These are phyloP conservation scores for Blastocystis hominis DNA, from an alignment of 352 stramenopile species.

Conservation along the genomic window DNA sequence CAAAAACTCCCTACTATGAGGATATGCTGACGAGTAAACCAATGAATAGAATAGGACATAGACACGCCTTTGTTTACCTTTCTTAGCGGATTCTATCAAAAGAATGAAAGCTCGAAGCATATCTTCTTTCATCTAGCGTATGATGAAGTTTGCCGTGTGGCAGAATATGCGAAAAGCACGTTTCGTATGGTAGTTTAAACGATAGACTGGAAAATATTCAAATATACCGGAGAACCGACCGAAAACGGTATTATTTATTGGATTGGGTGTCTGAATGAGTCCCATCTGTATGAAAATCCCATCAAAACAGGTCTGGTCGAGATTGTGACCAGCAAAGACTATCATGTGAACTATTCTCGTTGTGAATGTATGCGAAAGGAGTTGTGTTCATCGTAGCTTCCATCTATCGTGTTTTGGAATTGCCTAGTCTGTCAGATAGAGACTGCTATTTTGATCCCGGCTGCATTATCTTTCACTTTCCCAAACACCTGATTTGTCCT, in stretches of 20 bases:
- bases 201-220: constrained; percentile 37
- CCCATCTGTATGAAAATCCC: constrained; percentile 21
- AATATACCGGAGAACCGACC: constrained; percentile 3
- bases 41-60: not conserved
- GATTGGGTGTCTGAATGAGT: constrained; percentile 17
- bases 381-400: not conserved
- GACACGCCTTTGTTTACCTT: not conserved
- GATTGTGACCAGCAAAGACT: constrained; percentile 31
- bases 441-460: constrained; percentile 56
- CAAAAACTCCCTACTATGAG: not conserved
- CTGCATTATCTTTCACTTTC: constrained; percentile 55
- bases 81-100: constrained; percentile 24
- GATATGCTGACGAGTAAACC: not conserved
- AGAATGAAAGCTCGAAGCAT: not conserved
- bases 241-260: constrained; percentile 53
- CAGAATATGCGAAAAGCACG: constrained; percentile 46
- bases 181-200: not conserved
- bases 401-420: constrained; percentile 16
- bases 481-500: constrained; percentile 33
- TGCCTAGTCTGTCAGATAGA: not conserved
- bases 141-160: not conserved
- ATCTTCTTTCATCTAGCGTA: constrained; percentile 13
- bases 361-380: not conserved
- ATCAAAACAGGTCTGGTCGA: constrained; percentile 8
- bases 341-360: constrained; percentile 54